Conservation (phyloP, 176 grass and related monocot species). For the Hordeum marinum region DNA sequence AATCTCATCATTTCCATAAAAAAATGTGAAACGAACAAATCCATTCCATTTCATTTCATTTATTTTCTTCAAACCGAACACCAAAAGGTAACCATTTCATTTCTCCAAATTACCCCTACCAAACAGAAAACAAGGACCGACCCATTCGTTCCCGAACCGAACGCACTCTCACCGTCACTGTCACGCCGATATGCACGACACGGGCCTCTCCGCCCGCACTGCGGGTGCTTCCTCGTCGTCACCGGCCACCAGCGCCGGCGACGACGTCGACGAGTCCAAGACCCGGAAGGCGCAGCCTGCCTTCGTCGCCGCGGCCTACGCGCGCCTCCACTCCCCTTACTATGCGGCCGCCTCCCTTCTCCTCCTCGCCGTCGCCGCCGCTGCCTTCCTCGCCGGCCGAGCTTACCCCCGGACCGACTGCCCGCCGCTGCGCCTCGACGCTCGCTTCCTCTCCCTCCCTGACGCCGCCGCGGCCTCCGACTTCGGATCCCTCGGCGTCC, state of each 20-base stretch:
- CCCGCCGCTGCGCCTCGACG: slow-evolving; percentile 33
- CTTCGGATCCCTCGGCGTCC: slow-evolving; percentile 87
- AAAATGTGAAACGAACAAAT: no score
- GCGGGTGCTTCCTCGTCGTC: background rate
- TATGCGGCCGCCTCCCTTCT: slow-evolving; percentile 34
- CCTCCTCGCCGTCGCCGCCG: slow-evolving; percentile 41
- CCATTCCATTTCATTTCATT: no score
- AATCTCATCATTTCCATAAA: no score
- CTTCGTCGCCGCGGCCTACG: slow-evolving; percentile 36
- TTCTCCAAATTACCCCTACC: no score
- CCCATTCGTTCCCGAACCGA: no score
- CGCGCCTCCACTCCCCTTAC: slow-evolving; percentile 26
- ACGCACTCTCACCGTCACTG: background rate
- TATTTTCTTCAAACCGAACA: no score
- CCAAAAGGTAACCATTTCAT: no score
- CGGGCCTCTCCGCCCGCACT: slow-evolving; percentile 39
- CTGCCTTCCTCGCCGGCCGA: slow-evolving; percentile 37
- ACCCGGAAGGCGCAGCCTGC: slow-evolving; percentile 52
- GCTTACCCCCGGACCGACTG: slow-evolving; percentile 24
- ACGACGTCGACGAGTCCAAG: slow-evolving; percentile 46
- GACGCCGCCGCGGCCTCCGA: slow-evolving; percentile 59
- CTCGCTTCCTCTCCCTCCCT: slow-evolving; percentile 37
- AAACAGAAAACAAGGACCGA: no score
- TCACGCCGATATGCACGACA: slow-evolving; percentile 23
- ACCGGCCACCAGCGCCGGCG: background rate